phyloP scores from a whole-genome alignment of 1,284 basidiomycete species.

The Cryptococcus deneoformans region DNA sequence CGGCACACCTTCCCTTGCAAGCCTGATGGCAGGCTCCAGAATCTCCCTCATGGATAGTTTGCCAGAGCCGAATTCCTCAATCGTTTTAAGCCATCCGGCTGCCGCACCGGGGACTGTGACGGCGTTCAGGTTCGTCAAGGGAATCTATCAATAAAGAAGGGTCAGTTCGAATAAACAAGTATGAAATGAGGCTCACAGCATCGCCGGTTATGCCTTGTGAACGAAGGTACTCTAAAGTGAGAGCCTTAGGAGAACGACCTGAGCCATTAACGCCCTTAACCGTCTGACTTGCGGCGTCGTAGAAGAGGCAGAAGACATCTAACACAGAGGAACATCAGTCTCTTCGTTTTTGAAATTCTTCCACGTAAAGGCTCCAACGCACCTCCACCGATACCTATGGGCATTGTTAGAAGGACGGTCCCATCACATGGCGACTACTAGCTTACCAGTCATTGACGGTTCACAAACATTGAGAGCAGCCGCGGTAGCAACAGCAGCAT shows the following conservation, averaged over 20 bases:
- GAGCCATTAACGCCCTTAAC: constrained; percentile 61
- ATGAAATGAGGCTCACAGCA: constrained; percentile 30
- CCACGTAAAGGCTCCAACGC: neutral
- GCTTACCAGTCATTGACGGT: constrained; percentile 49
- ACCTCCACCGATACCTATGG: constrained; percentile 47
- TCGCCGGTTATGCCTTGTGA: constrained; percentile 65
- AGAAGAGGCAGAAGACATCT: constrained; percentile 91
- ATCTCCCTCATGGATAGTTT: constrained; percentile 73
- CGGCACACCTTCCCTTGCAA: constrained; percentile 72
- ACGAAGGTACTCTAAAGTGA: constrained; percentile 71
- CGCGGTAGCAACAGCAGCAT: constrained; percentile 74
- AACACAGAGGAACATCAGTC: neutral
- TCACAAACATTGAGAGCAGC: constrained; percentile 85
- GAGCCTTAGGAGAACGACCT: constrained; percentile 75
- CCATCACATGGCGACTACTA: neutral
- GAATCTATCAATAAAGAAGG: constrained; percentile 53
- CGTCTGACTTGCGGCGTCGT: constrained; percentile 70
- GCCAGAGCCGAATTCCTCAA: constrained; percentile 79
- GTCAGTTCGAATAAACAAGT: neutral
- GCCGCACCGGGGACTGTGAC: constrained; percentile 93
- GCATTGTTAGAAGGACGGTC: neutral
- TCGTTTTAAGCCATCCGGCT: constrained; percentile 88
- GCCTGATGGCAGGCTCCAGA: constrained; percentile 77
- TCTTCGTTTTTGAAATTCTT: neutral
- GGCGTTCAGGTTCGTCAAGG: constrained; percentile 71